These are phyloP conservation scores for Trichophyton simii DNA, from an alignment of 2,329 filamentous ascomycete species.

Conservation along the genomic window DNA sequence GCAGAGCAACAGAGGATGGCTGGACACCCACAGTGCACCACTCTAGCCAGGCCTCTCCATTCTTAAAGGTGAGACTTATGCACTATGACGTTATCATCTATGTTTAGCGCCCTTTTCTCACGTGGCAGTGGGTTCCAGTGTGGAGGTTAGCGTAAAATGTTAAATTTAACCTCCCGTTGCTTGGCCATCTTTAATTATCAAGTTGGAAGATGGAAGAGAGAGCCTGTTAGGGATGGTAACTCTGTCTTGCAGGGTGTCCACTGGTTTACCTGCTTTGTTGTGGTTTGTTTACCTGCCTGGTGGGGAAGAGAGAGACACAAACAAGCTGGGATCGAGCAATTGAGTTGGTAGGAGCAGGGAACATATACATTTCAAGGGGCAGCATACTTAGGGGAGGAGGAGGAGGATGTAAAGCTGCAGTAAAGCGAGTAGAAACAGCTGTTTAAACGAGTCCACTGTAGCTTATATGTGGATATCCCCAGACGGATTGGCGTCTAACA, in stretches of 20 bases:
- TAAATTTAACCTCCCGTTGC: conserved; percentile 4
- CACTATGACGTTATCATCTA: background rate
- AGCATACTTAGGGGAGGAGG: background rate
- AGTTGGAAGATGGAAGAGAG: background rate
- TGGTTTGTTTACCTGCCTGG: background rate
- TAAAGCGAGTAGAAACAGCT: background rate
- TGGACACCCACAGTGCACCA: background rate
- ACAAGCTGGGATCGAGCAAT: background rate
- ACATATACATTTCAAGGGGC: background rate
- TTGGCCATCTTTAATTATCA: background rate
- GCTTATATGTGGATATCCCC: background rate
- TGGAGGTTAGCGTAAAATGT: background rate
- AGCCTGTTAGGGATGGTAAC: background rate
- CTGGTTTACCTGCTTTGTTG: background rate
- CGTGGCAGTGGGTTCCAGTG: background rate
- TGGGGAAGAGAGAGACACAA: too few relatives aligned
- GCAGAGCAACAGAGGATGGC: background rate
- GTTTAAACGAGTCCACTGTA: background rate
- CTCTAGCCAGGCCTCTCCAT: background rate
- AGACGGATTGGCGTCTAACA: background rate
- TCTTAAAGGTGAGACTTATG: background rate
- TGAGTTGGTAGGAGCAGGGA: background rate
- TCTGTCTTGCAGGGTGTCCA: background rate
- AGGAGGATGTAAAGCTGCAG: background rate
- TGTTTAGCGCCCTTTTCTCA: background rate